A percentile compares a stretch with the other conserved stretches of the same genome.
Evolutionary conservation across 2,329 filamentous ascomycete species (phyloP).

Genomic region (Exophiala oligosperma): DNA sequence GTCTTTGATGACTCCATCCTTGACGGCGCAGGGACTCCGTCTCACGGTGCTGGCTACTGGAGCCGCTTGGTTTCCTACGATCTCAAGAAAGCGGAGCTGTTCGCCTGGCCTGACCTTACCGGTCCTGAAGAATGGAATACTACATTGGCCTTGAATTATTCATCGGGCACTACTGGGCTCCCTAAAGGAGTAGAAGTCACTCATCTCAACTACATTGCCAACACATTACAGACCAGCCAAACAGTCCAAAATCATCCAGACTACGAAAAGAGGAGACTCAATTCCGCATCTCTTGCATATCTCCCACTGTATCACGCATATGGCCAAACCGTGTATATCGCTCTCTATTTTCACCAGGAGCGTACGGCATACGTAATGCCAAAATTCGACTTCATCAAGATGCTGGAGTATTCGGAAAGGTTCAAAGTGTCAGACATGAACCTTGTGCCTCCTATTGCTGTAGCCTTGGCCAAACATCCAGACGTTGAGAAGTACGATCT

Average conservation of each 20-base stretch:
- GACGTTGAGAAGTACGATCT: slow-evolving; percentile 66
- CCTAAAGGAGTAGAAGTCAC: slow-evolving; percentile 82
- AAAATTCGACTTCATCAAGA: slow-evolving; percentile 71
- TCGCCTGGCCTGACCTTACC: slow-evolving; percentile 30
- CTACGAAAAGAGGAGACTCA: slow-evolving; percentile 45
- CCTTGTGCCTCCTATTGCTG: slow-evolving; percentile 73
- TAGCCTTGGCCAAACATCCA: slow-evolving; percentile 71
- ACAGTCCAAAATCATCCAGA: slow-evolving; percentile 46
- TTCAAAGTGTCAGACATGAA: slow-evolving; percentile 67
- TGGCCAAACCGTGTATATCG: slow-evolving; percentile 70
- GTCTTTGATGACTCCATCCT: slow-evolving; percentile 25
- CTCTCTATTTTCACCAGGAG: slow-evolving; percentile 55
- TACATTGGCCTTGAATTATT: slow-evolving; percentile 71
- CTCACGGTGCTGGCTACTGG: slow-evolving; percentile 26
- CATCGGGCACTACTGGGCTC: slow-evolving; percentile 70
- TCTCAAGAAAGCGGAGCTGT: slow-evolving; percentile 23
- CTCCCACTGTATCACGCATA: slow-evolving; percentile 76
- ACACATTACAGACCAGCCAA: slow-evolving; percentile 38
- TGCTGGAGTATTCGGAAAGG: slow-evolving; percentile 67
- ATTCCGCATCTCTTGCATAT: slow-evolving; percentile 60
- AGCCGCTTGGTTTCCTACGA: slow-evolving; percentile 19
- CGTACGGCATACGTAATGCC: slow-evolving; percentile 76
- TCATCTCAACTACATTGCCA: slow-evolving; percentile 73
- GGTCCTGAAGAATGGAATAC: slow-evolving; percentile 47
- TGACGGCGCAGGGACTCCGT: slow-evolving; percentile 11